Evolutionary conservation across 176 grass and related monocot species (phyloP).

Genomic region (Lolium multiflorum): DNA sequence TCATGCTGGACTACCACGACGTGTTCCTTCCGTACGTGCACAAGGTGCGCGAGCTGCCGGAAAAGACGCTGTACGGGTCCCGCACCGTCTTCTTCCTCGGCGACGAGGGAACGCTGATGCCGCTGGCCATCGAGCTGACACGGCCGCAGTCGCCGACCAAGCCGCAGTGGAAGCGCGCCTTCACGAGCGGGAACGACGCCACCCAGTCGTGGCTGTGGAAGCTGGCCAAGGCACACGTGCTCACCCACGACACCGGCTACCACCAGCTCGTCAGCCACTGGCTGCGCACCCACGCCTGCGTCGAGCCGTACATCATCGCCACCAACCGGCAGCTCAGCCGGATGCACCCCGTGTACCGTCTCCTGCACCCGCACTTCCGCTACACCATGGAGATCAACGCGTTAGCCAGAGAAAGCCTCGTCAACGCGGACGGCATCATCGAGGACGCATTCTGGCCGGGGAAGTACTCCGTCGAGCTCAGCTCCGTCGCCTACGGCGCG

Average conservation of each 20-base stretch:
- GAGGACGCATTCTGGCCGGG: slow-evolving; percentile 74
- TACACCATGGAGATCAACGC: slow-evolving; percentile 94
- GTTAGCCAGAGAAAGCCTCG: slow-evolving; percentile 59
- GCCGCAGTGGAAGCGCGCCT: slow-evolving; percentile 65
- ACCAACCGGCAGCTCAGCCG: slow-evolving; percentile 57
- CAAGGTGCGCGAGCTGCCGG: slow-evolving; percentile 52
- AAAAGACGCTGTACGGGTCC: slow-evolving; percentile 67
- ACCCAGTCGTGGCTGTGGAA: slow-evolving; percentile 83
- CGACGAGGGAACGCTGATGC: slow-evolving; percentile 52
- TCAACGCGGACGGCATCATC: slow-evolving; percentile 84
- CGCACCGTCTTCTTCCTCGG: slow-evolving; percentile 77
- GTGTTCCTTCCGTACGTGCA: slow-evolving; percentile 76
- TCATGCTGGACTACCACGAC: slow-evolving; percentile 91
- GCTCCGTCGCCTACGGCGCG: slow-evolving; percentile 61
- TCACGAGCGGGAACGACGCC: slow-evolving; percentile 58
- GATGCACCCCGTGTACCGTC: slow-evolving; percentile 77
- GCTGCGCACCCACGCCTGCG: slow-evolving; percentile 78
- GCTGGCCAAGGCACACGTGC: slow-evolving; percentile 79
- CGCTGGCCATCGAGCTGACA: slow-evolving; percentile 76
- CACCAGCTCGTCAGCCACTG: slow-evolving; percentile 94
- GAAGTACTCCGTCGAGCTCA: slow-evolving; percentile 69
- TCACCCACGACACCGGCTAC: slow-evolving; percentile 73
- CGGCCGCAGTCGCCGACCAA: slow-evolving; percentile 63
- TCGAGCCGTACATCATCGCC: slow-evolving; percentile 87
- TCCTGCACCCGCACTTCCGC: slow-evolving; percentile 79